Base-by-base conservation (phyloP, 1,284 basidiomycete genomes). In the Somion occarium region DNA sequence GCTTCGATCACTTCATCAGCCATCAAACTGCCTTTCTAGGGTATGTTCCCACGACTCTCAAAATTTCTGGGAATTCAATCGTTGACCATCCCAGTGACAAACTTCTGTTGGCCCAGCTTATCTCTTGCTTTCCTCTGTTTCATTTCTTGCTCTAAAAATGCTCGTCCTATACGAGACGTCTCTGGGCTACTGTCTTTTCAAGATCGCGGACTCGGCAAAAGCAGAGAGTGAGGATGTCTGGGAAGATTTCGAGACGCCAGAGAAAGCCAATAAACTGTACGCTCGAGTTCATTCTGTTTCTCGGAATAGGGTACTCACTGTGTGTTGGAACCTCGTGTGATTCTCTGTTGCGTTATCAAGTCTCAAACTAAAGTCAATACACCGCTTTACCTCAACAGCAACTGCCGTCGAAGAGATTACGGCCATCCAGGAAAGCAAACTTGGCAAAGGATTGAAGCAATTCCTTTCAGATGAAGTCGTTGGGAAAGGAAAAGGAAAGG, bases 321-420 rank as follows among this genome's bases (percentile, higher is more conserved):
- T 26, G 27, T 26, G n/a, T 12, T 46, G 43, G n/a, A n/a, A n/a
- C n/a, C n/a, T n/a, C n/a, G n/a, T n/a, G n/a, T n/a, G n/a, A n/a
- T n/a, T n/a, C 34, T 22, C 38, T 54, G 30, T 48, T 52, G 46
- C 46, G 22, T 45, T 58, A 49, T 19, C 38, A 45, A 96, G 94
- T 46, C 75, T 98, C 56, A 97, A 98, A 73, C 76, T 99, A 53
- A 93, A 96, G 68, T 92, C 93, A 39, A 79, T 99, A 52, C 96
- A 99, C 74, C 90, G 93, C 50, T 99, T 99, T 72, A 90, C 90
- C 34, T 96, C 93, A 44, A 98, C 96, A 9, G 97, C 93, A 24
- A 87, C 88, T 20, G 96, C 97, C n/a, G 96, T 99, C n/a, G 95
- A 98, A 72, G 96, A 98, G 68, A 87, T 98, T 61, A 91, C 93